A percentile compares a stretch with the other conserved stretches of the same genome.
Conservation (phyloP, 768 basidiomycete genomes). For the Mrakia blollopis region DNA sequence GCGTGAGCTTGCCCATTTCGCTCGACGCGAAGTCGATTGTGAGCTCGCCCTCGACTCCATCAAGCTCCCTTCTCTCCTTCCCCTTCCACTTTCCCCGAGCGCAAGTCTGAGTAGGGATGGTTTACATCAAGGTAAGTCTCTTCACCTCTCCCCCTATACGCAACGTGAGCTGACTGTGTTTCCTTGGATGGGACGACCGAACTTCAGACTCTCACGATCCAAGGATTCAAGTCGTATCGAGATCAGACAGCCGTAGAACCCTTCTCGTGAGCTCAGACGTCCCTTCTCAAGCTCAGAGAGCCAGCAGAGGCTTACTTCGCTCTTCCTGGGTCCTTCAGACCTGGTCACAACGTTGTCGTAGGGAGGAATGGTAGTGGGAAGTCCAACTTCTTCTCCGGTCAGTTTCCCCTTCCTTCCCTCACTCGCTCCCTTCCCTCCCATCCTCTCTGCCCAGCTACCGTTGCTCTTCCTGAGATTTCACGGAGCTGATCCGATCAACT, state of each 20-base stretch:
- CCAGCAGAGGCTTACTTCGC: neutral
- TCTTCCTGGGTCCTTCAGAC: conserved; percentile 39
- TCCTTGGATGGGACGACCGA: conserved; percentile 33
- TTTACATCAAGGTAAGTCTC: conserved; percentile 27
- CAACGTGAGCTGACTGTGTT: neutral
- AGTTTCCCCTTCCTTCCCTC: conserved; percentile 37
- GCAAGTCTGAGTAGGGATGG: neutral
- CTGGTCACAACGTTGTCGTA: conserved; percentile 91
- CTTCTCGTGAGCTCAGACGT: conserved; percentile 52
- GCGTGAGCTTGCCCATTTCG: too few species aligned
- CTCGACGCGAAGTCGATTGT: too few species aligned
- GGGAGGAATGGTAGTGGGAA: conserved; percentile 97
- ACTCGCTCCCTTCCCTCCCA: neutral
- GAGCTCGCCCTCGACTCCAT: neutral
- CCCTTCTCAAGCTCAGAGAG: neutral
- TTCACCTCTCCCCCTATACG: too few species aligned
- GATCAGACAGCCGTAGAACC: conserved; percentile 67
- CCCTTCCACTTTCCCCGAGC: neutral
- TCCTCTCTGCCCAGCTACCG: neutral
- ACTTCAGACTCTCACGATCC: conserved; percentile 43
- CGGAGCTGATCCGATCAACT: neutral
- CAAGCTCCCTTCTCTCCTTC: neutral
- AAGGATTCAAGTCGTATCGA: conserved; percentile 89
- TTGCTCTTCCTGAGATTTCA: neutral
- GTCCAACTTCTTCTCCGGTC: conserved; percentile 96